A percentile compares a stretch with the other conserved stretches of the same genome.
Evolutionary conservation across 305 asterid species (phyloP).

Genomic region (Plantago coronopus): DNA sequence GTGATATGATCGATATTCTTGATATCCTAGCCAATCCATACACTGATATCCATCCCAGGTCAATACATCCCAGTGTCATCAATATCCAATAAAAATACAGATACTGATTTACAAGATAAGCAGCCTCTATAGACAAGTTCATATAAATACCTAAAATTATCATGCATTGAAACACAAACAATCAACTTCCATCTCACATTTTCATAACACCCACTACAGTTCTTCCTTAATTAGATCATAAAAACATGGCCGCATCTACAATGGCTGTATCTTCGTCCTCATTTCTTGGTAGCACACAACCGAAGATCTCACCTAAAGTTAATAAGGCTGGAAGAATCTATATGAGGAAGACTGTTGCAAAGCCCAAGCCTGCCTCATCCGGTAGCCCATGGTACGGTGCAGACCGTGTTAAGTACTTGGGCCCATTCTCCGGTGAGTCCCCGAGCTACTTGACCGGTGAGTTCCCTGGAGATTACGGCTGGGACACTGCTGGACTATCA

Average conservation of each 20-base stretch:
- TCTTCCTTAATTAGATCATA: neutral
- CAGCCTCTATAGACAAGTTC: no score
- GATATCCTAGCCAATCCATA: neutral
- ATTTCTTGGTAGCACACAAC: slow-evolving; percentile 28
- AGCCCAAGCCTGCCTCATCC: slow-evolving; percentile 21
- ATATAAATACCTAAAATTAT: slow-evolving; percentile 1
- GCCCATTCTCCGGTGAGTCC: no score
- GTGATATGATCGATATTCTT: no score
- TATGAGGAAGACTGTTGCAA: slow-evolving; percentile 25
- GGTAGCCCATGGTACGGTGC: slow-evolving; percentile 49
- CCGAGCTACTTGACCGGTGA: no score
- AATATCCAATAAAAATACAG: slow-evolving; percentile 5
- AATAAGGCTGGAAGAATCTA: slow-evolving; percentile 18
- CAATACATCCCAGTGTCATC: neutral
- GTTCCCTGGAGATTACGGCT: no score
- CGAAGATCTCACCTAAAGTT: slow-evolving; percentile 20
- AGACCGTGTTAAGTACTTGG: no score
- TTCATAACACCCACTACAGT: neutral
- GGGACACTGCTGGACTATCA: no score
- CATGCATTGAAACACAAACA: neutral
- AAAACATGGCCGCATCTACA: slow-evolving; percentile 29
- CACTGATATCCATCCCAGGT: neutral
- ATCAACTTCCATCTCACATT: neutral
- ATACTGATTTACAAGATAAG: slow-evolving; percentile 12
- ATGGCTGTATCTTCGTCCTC: slow-evolving; percentile 37